Evolutionary conservation across 192 early-diverging fungal genomes (phyloP), one percentile per base, ranked within the genome.

Genomic region (Phlyctochytrium planicorne): DNA sequence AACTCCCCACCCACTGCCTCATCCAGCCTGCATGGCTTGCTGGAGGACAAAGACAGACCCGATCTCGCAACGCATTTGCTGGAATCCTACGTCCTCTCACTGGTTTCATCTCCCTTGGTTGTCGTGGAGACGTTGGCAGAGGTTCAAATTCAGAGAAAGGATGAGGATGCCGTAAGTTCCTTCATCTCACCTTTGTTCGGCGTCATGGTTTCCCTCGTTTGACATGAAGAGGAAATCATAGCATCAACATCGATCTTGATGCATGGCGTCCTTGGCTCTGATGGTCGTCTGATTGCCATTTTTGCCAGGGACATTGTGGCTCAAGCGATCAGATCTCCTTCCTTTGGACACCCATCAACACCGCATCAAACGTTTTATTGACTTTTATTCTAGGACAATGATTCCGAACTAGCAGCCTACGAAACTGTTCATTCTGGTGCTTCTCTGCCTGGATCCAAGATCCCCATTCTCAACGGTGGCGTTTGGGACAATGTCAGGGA

Each of bases 101-200:
- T 85, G 20, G 63, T 82, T 27, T 65, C 68, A 6, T 72, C 70
- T 16, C 83, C 83, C 2, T 72, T 85, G 24, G 59, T 67, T n/a
- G 78, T 85, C 29, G 73, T 78, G 3, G 79, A 79, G 67, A 84
- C 83, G 1, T 63, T 84, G 27, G 40, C 74, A 25, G 73, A 79
- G 29, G 65, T 71, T 27, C 83, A 85, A 66, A 69, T 67, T 47
- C 82, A 80, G 40, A 12, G 40, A 32, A 36, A 34, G 23, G 59
- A 60, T 59, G 25, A 34, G 59, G 62, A 77, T 16, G 20, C 31
- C 30, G 73, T 3, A 52, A n/a, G 36, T 36, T 34, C 29, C 12
- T 50, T 50, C 12, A 50, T 50, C n/a, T n/a, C n/a, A 50, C 40
- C 40, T 50, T 10, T 10, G 40, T 50, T n/a, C 40, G 63, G 70